Base-by-base conservation (phyloP, 495 filamentous ascomycete genomes). In the Lepidopterella palustris region DNA sequence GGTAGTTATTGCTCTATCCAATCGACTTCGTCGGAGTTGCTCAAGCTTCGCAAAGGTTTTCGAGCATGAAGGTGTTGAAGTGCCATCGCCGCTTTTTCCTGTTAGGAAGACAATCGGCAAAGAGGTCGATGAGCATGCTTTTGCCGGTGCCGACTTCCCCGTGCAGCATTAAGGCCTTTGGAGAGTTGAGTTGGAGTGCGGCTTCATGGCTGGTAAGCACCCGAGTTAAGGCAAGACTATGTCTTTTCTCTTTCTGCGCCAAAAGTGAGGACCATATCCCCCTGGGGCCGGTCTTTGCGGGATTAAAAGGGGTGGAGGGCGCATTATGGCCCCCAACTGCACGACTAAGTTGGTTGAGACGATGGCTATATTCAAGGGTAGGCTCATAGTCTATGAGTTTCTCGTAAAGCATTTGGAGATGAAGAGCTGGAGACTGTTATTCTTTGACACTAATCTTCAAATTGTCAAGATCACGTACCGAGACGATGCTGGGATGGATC, bases 61-160 rank as follows among this genome's bases (percentile, higher is more conserved):
- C 79, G 8, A 89, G 70, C 85, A 89, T 89, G 61, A 89, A 89
- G 0, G 82, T 87, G 67, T 87, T 86, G 71, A 87, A 89, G 68
- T 89, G 85, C 82, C 83, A 88, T 56, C 85, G 72, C 54, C 78
- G 76, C 71, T 90, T 89, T 63, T 80, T 81, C 15, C 73, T 70
- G 15, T 79, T 87, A 3, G 87, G 87, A 5, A 89, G 70, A 50
- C 81, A 83, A 51, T 87, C 83, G 15, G 82, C 82, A 27, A 90
- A 80, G 9, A 89, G 72, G 64, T 89, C 86, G 0, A 87, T 73
- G 3, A 90, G 77, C 80, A 90, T 86, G 8, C 77, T 82, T 68
- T 88, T 89, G 4, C 86, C 84, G 0, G 82, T 87, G 9, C 87
- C 86, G 5, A 90, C 86, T 59, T 87, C 84, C 1, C 86, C 85